Percentiles rank a stretch among this genome's conserved stretches.
Evolutionary conservation across 2,329 filamentous ascomycete species (phyloP).

Genomic region (Colletotrichum lini): DNA sequence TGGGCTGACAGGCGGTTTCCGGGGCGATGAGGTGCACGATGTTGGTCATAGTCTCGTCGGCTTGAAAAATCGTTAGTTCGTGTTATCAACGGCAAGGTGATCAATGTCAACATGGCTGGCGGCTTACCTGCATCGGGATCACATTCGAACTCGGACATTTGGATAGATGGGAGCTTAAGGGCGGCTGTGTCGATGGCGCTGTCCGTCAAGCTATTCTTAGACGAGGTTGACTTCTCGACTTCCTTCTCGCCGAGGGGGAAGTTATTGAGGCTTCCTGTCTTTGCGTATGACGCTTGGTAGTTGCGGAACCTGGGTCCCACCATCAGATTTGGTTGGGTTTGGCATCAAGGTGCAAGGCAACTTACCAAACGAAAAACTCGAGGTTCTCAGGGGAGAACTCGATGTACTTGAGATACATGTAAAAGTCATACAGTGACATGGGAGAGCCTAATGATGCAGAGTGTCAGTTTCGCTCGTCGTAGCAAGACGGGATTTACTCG

Average conservation of each 20-base stretch:
- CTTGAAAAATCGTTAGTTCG: conserved; percentile 34
- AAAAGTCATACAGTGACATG: conserved; percentile 66
- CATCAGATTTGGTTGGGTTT: neutral
- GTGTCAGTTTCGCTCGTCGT: conserved; percentile 6
- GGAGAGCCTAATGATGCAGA: conserved; percentile 54
- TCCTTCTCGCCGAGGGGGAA: conserved; percentile 37
- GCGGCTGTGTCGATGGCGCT: conserved; percentile 7
- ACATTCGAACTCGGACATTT: conserved; percentile 40
- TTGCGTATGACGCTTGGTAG: conserved; percentile 53
- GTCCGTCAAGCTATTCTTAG: conserved; percentile 25
- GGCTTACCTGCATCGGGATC: conserved; percentile 54
- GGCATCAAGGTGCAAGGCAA: fast-evolving
- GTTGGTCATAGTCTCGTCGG: conserved; percentile 51
- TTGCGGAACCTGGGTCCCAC: conserved; percentile 57
- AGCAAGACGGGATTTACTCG: conserved; percentile 13
- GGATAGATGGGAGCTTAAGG: conserved; percentile 41
- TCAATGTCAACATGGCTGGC: neutral
- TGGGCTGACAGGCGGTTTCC: conserved; percentile 48
- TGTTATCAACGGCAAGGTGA: neutral
- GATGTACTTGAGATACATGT: conserved; percentile 66
- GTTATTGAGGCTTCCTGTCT: conserved; percentile 39
- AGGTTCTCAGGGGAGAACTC: conserved; percentile 65
- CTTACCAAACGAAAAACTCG: conserved; percentile 65
- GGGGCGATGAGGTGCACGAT: conserved; percentile 53
- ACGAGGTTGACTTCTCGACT: conserved; percentile 7